These are phyloP conservation scores for Bryum argenteum DNA, from an alignment of 225 moss, liverwort and hornwort genomes.

Conservation along the genomic window DNA sequence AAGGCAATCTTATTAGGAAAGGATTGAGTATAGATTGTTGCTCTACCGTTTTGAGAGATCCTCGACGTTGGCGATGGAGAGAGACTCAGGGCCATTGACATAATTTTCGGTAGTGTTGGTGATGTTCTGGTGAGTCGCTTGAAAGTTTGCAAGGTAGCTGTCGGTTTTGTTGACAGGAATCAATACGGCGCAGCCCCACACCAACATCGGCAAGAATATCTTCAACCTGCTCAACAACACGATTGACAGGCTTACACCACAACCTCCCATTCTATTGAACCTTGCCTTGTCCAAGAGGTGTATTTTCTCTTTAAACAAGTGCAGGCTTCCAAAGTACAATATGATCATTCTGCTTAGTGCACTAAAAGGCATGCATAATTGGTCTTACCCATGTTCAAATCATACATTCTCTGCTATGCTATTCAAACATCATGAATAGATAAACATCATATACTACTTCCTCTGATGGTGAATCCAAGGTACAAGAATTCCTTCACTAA, in stretches of 20 bases:
- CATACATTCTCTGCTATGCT: too few species aligned
- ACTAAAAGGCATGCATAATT: too few species aligned
- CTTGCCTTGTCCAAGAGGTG: too few species aligned
- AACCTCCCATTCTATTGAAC: too few species aligned
- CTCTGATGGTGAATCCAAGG: too few species aligned
- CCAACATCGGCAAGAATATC: slow-evolving; percentile 73
- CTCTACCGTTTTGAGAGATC: slow-evolving; percentile 61
- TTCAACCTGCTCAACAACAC: slow-evolving; percentile 67
- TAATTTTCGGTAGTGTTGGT: slow-evolving; percentile 8
- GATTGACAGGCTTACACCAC: not conserved
- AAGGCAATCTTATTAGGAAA: not conserved
- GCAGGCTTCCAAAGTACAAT: too few species aligned
- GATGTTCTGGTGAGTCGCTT: slow-evolving; percentile 21
- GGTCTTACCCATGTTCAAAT: too few species aligned
- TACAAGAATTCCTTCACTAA: too few species aligned
- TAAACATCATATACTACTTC: too few species aligned
- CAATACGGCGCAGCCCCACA: slow-evolving; percentile 61
- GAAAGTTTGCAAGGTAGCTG: slow-evolving; percentile 31
- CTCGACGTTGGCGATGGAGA: slow-evolving; percentile 75
- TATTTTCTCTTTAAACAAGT: too few species aligned
- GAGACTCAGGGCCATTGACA: slow-evolving; percentile 44
- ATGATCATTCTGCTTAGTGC: too few species aligned
- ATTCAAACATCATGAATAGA: too few species aligned
- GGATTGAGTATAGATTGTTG: not conserved
- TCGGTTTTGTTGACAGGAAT: slow-evolving; percentile 80